These are phyloP conservation scores for Umbelopsis vinacea DNA, from an alignment of 192 early-diverging fungal species.

Conservation along the genomic window DNA sequence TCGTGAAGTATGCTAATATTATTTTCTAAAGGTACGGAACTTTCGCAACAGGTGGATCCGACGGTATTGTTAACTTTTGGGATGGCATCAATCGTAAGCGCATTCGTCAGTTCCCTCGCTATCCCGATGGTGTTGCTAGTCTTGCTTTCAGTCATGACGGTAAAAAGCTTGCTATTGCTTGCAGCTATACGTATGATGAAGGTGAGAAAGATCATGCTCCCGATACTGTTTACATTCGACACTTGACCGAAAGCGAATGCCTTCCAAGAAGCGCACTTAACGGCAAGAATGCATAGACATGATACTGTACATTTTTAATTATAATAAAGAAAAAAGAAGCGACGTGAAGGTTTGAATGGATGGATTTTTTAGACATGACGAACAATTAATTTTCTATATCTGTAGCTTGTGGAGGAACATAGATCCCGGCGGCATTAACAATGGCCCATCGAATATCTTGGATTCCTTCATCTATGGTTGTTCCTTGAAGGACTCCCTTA, in stretches of 20 bases:
- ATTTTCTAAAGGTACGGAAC: constrained; percentile 71
- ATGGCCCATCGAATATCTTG: constrained; percentile 20
- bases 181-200: constrained; percentile 95
- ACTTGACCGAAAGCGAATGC: constrained; percentile 68
- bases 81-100: constrained; percentile 91
- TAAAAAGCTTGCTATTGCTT: constrained; percentile 78
- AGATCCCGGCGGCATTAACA: constrained; percentile 11
- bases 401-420: background rate
- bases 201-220: constrained; percentile 87
- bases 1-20: background rate
- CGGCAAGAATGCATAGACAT: constrained; percentile 15
- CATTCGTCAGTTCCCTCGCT: constrained; percentile 78
- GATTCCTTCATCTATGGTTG: constrained; percentile 10
- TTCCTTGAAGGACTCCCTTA: background rate
- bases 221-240: constrained; percentile 78
- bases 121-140: constrained; percentile 80
- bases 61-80: constrained; percentile 92
- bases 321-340: too few relatives aligned
- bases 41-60: constrained; percentile 95
- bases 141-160: constrained; percentile 86
- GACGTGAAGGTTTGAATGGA: too few relatives aligned
- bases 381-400: background rate
- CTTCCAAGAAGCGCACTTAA: constrained; percentile 18
- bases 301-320: background rate
- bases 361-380: too few relatives aligned